phyloP scores from a whole-genome alignment of 139 green algal species.

The Tetraselmis striata region DNA sequence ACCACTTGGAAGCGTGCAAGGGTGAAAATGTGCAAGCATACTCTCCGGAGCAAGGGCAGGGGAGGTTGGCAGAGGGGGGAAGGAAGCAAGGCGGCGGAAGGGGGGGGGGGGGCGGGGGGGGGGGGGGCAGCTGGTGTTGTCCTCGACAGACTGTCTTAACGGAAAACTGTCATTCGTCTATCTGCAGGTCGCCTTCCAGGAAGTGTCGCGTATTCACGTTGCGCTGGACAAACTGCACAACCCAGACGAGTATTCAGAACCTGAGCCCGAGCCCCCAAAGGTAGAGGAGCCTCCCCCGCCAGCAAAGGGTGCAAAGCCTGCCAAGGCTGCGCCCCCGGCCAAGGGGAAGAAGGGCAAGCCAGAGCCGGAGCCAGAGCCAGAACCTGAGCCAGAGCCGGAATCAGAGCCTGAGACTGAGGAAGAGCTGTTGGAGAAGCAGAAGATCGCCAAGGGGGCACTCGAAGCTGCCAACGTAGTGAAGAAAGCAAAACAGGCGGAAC shows the following conservation, averaged over 20 bases:
- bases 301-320: not conserved
- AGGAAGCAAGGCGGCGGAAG: too few relatives aligned
- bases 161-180: too few relatives aligned
- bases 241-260: not conserved
- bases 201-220: not conserved
- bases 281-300: not conserved
- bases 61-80: too few relatives aligned
- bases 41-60: too few relatives aligned
- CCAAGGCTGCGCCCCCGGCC: too few relatives aligned
- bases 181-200: not conserved
- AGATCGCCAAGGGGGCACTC: not conserved
- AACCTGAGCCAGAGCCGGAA: not conserved
- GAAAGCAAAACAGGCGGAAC: not conserved
- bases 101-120: too few relatives aligned
- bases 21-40: too few relatives aligned
- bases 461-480: not conserved
- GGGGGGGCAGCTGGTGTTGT: too few relatives aligned
- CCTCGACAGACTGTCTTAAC: too few relatives aligned
- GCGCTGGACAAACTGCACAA: not conserved
- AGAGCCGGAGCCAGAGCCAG: not conserved
- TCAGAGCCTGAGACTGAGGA: not conserved
- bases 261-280: not conserved
- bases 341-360: not conserved
- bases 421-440: not conserved
- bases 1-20: too few relatives aligned